phyloP scores from a whole-genome alignment of 1,284 basidiomycete genomes.

The Amylostereum chailletii region DNA sequence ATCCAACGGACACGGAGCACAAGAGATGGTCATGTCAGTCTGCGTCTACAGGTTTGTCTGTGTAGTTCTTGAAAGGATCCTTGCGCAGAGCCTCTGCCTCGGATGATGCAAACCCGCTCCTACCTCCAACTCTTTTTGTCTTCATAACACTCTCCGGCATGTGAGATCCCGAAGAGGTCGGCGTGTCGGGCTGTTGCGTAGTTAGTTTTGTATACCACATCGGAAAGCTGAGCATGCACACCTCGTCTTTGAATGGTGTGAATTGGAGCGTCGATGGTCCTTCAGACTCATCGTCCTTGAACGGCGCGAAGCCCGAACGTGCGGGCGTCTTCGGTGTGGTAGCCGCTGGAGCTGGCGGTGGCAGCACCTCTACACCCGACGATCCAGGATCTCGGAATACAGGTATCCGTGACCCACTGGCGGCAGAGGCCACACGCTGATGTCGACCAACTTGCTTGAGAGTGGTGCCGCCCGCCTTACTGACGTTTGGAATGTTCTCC shows the following conservation, averaged over 20 bases:
- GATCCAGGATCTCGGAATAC: conserved; percentile 45
- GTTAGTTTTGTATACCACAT: conserved; percentile 3
- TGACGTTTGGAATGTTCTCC: conserved; percentile 62
- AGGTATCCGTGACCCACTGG: conserved; percentile 35
- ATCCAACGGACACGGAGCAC: background rate
- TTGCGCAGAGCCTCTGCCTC: conserved; percentile 69
- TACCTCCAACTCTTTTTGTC: conserved; percentile 35
- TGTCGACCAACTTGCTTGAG: conserved; percentile 50
- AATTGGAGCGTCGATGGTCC: conserved; percentile 45
- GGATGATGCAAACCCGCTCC: conserved; percentile 32
- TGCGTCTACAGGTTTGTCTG: conserved; percentile 14
- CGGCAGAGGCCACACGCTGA: conserved; percentile 36
- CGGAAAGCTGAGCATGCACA: conserved; percentile 20
- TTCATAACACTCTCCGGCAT: conserved; percentile 53
- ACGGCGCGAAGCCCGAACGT: conserved; percentile 7
- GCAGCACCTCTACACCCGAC: conserved; percentile 13
- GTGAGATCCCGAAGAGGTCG: conserved; percentile 16
- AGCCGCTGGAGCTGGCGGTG: conserved; percentile 11
- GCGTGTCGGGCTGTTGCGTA: conserved; percentile 19
- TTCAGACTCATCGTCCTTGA: conserved; percentile 8
- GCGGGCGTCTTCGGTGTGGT: conserved; percentile 17
- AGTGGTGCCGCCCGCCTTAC: conserved; percentile 57
- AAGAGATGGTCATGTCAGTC: conserved; percentile 3
- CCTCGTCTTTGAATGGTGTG: conserved; percentile 62
- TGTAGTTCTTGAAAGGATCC: conserved; percentile 73